phyloP scores from a whole-genome alignment of 768 basidiomycete species.

The Macrolepiota albuminosa region DNA sequence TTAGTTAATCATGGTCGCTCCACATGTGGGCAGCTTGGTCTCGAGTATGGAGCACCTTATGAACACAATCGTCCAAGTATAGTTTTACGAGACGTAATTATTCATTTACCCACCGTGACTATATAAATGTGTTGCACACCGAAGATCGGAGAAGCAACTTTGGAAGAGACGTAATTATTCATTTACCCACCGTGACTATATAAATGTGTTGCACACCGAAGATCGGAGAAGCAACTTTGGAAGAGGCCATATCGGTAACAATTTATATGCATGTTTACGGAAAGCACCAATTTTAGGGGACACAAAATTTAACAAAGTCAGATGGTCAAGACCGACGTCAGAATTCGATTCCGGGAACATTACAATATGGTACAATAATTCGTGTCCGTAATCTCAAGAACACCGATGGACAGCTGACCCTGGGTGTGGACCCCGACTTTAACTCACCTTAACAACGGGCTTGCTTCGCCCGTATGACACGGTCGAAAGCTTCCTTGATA shows the following conservation, averaged over 20 bases:
- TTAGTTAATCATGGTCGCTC: background rate
- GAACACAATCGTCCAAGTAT: background rate
- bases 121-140: background rate
- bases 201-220: background rate
- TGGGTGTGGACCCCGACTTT: background rate
- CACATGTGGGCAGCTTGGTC: background rate
- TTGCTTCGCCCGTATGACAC: conserved; percentile 56
- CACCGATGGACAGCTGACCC: background rate
- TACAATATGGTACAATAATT: conserved; percentile 5
- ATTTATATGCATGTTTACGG: background rate
- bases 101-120: background rate
- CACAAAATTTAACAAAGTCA: background rate
- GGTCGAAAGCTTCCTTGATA: conserved; percentile 65
- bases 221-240: background rate
- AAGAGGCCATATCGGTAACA: background rate
- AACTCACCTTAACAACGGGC: conserved; percentile 10
- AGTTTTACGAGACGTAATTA: background rate
- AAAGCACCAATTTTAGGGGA: background rate
- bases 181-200: background rate
- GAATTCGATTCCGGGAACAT: background rate
- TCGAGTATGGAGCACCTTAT: background rate
- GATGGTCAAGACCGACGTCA: background rate
- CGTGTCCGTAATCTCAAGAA: background rate
- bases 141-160: background rate
- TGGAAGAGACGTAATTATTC: background rate